These are phyloP conservation scores for Cutaneotrichosporon sp. DNA, from an alignment of 1,284 basidiomycete genomes.

Conservation along the genomic window DNA sequence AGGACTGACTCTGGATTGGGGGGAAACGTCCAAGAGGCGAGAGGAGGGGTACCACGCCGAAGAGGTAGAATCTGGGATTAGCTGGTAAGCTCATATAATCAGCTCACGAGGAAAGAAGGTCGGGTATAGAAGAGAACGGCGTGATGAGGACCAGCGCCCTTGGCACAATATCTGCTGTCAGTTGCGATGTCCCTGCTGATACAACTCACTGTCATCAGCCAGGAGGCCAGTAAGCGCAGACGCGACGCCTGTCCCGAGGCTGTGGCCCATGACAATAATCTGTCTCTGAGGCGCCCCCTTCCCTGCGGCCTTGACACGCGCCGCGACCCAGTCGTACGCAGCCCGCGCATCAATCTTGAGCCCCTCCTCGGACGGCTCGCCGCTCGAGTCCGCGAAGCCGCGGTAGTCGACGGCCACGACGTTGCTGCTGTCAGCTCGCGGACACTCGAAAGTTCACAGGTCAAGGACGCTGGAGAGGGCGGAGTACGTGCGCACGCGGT, in stretches of 20 bases:
- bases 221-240: slow-evolving; percentile 51
- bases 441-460: slow-evolving; percentile 23
- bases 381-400: slow-evolving; percentile 87
- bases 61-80: slow-evolving; percentile 39
- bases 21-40: slow-evolving; percentile 30
- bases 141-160: slow-evolving; percentile 45
- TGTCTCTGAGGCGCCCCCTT: slow-evolving; percentile 12
- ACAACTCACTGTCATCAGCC: slow-evolving; percentile 38
- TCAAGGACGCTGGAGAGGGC: slow-evolving; percentile 24
- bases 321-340: slow-evolving; percentile 75
- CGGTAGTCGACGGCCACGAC: slow-evolving; percentile 85
- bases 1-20: neutral
- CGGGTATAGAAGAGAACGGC: slow-evolving; percentile 46
- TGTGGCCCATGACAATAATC: slow-evolving; percentile 66
- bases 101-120: slow-evolving; percentile 41
- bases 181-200: neutral
- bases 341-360: slow-evolving; percentile 73
- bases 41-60: slow-evolving; percentile 41
- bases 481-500: slow-evolving; percentile 14
- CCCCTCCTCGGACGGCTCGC: slow-evolving; percentile 73
- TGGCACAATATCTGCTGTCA: slow-evolving; percentile 33
- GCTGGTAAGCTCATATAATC: neutral
- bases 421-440: slow-evolving; percentile 57
- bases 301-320: slow-evolving; percentile 12
- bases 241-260: slow-evolving; percentile 82